Conservation (phyloP, 2,329 filamentous ascomycete genomes). For the Ceratocystis papillata region DNA sequence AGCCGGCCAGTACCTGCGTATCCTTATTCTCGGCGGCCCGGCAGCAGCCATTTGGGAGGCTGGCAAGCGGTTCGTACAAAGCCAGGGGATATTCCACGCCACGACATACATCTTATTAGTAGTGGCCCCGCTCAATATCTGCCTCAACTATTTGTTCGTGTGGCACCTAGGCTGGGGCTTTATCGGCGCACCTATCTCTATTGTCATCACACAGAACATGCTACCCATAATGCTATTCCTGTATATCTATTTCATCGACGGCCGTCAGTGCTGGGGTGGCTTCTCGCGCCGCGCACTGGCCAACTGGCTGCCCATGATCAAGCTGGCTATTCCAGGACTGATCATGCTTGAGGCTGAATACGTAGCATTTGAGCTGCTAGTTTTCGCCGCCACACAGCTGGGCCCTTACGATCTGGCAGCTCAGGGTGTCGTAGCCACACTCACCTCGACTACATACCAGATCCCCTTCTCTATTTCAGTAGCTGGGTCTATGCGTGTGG, state of each 20-base stretch:
- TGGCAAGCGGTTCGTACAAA: conserved; percentile 71
- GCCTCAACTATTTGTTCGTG: conserved; percentile 69
- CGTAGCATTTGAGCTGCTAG: conserved; percentile 84
- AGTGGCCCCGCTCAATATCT: conserved; percentile 64
- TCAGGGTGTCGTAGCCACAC: conserved; percentile 71
- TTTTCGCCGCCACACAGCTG: conserved; percentile 69
- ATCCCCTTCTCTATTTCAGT: conserved; percentile 87
- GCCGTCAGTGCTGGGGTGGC: conserved; percentile 73
- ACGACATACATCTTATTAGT: conserved; percentile 67
- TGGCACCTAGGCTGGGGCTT: conserved; percentile 62
- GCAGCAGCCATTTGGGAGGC: conserved; percentile 68
- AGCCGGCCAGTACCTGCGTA: conserved; percentile 60
- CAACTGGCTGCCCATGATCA: conserved; percentile 72
- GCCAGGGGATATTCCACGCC: conserved; percentile 69
- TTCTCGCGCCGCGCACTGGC: conserved; percentile 58
- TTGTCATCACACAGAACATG: conserved; percentile 65
- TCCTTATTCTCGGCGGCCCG: conserved; percentile 63
- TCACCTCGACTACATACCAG: conserved; percentile 74
- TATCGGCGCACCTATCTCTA: conserved; percentile 69
- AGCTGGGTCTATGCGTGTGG: conserved; percentile 75
- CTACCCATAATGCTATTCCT: conserved; percentile 66
- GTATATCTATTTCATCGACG: conserved; percentile 65
- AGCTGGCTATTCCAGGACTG: conserved; percentile 76
- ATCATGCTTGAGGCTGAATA: conserved; percentile 93
- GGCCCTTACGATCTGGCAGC: conserved; percentile 72